phyloP scores from a whole-genome alignment of 1,139 yeast genomes.

The Candida buenavistaensis region DNA sequence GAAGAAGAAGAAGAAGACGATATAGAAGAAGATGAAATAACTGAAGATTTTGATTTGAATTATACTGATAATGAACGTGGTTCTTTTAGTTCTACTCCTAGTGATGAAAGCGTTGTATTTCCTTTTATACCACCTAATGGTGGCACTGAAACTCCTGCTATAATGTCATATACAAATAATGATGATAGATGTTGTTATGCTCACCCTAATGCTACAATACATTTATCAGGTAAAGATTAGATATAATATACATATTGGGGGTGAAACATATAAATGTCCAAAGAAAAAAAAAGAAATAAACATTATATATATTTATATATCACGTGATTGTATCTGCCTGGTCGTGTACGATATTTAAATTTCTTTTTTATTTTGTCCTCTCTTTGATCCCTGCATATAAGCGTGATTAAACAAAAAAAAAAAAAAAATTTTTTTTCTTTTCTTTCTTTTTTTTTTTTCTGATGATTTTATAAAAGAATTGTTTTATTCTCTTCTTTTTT shows the following conservation, averaged over 20 bases:
- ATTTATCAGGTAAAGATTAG: slow-evolving; percentile 18
- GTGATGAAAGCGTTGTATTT: slow-evolving; percentile 19
- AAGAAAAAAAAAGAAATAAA: no score
- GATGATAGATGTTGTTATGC: slow-evolving; percentile 41
- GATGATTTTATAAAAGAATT: neutral
- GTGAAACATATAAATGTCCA: no score
- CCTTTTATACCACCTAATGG: slow-evolving; percentile 21
- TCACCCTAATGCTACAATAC: slow-evolving; percentile 40
- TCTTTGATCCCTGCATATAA: no score
- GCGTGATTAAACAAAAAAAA: no score
- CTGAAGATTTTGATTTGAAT: slow-evolving; percentile 31
- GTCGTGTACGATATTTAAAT: no score
- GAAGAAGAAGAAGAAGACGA: neutral
- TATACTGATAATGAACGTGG: slow-evolving; percentile 20
- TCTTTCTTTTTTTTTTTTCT: neutral
- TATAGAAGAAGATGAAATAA: slow-evolving; percentile 10
- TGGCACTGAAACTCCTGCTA: slow-evolving; percentile 33
- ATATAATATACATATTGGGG: no score
- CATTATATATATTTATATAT: no score
- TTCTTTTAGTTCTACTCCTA: slow-evolving; percentile 15
- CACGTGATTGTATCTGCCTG: no score
- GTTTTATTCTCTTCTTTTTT: neutral
- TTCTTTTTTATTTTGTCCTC: no score
- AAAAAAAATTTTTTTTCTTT: no score
- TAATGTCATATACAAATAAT: slow-evolving; percentile 20